A percentile compares a stretch with the other conserved stretches of the same genome.
Conservation (phyloP, 108 stramenopile species). For the Mayamaea pseudoterrestris region DNA sequence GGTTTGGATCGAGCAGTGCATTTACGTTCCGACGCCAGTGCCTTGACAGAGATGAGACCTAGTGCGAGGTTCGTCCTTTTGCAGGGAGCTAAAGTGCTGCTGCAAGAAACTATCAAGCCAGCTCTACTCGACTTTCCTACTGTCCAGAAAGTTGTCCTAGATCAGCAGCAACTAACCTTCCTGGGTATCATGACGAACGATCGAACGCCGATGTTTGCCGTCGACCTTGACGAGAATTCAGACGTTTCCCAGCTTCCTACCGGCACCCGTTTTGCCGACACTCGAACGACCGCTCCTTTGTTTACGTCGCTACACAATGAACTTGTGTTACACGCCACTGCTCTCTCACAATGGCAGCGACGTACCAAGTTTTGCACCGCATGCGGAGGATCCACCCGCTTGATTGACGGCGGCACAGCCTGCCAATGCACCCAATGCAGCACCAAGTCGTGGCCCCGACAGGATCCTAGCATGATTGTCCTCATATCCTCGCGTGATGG, state of each 20-base stretch:
- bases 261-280: constrained; percentile 30
- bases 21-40: constrained; percentile 27
- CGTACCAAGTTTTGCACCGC: constrained; percentile 30
- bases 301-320: constrained; percentile 43
- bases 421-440: constrained; percentile 30
- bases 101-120: background rate
- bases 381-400: constrained; percentile 35
- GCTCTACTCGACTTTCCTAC: background rate
- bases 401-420: constrained; percentile 50
- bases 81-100: background rate
- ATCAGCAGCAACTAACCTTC: constrained; percentile 16
- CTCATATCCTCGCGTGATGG: constrained; percentile 31
- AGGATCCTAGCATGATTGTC: constrained; percentile 76
- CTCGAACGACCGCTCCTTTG: constrained; percentile 52
- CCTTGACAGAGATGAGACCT: constrained; percentile 25
- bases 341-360: constrained; percentile 49
- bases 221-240: constrained; percentile 13
- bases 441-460: constrained; percentile 50
- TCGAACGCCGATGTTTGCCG: constrained; percentile 27
- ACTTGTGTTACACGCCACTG: constrained; percentile 64
- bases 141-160: background rate
- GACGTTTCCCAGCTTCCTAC: background rate
- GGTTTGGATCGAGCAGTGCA: constrained; percentile 46
- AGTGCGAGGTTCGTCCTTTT: constrained; percentile 50
- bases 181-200: constrained; percentile 21